Evolutionary conservation across 108 stramenopile genomes (phyloP).

Genomic region (Cyclotella kingstonii): DNA sequence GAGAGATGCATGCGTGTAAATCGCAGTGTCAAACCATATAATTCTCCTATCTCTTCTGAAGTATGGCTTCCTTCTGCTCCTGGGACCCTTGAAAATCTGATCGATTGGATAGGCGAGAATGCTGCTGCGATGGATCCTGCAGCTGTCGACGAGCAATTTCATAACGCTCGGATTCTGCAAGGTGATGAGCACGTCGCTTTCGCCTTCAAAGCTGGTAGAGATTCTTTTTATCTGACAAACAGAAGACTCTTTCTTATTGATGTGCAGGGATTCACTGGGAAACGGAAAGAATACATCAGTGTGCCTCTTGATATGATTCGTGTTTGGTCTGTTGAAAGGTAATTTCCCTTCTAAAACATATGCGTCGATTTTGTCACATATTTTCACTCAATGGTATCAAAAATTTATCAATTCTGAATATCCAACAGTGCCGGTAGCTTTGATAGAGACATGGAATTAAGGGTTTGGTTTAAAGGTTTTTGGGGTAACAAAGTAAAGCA

Average conservation of each 20-base stretch:
- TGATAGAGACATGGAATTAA: conserved; percentile 57
- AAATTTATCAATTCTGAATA: background rate
- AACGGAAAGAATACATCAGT: conserved; percentile 55
- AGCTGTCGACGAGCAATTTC: conserved; percentile 47
- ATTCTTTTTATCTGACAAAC: conserved; percentile 52
- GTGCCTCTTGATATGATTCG: conserved; percentile 52
- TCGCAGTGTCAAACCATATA: conserved; percentile 34
- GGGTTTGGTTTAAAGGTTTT: conserved; percentile 33
- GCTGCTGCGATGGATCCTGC: conserved; percentile 52
- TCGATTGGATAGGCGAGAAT: conserved; percentile 59
- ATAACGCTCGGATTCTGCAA: conserved; percentile 50
- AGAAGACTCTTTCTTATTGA: conserved; percentile 46
- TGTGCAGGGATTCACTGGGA: conserved; percentile 49
- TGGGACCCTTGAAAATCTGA: conserved; percentile 33
- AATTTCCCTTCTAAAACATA: no score
- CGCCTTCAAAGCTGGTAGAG: conserved; percentile 70
- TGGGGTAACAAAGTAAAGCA: conserved; percentile 30
- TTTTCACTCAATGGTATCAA: background rate
- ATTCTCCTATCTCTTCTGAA: conserved; percentile 28
- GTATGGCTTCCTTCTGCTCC: conserved; percentile 30
- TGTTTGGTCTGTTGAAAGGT: conserved; percentile 56
- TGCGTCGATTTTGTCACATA: background rate
- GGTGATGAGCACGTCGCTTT: conserved; percentile 59
- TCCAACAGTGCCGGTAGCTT: conserved; percentile 49
- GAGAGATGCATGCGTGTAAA: conserved; percentile 42